Evolutionary conservation across 306 rosid genomes (phyloP).

Genomic region (Vigna unguiculata): DNA sequence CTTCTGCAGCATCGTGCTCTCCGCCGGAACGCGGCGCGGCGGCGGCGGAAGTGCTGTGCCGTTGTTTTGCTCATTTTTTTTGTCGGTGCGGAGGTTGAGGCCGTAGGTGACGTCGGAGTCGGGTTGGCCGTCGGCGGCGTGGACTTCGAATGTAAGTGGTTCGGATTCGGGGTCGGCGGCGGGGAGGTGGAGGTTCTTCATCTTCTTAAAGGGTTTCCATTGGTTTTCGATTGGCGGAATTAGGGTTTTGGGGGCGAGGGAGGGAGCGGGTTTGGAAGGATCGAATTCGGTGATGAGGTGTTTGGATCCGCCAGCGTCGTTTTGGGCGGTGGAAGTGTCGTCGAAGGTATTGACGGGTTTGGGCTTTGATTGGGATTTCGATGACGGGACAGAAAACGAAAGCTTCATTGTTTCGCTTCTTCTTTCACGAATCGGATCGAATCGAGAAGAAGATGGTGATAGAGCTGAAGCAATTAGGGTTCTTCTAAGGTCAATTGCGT

Average conservation of each 20-base stretch:
- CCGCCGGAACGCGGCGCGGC: conserved; percentile 37
- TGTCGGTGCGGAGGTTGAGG: conserved; percentile 53
- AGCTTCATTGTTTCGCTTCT: conserved; percentile 43
- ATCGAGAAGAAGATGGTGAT: background rate
- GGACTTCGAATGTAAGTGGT: conserved; percentile 55
- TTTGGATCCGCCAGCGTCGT: conserved; percentile 13
- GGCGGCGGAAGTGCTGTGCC: background rate
- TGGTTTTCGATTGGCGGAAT: conserved; percentile 50
- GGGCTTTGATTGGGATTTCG: conserved; percentile 44
- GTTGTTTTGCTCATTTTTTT: background rate
- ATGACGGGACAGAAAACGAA: conserved; percentile 44
- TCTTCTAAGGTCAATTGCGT: background rate
- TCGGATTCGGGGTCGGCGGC: conserved; percentile 31
- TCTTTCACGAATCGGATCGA: background rate
- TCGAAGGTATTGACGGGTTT: conserved; percentile 15
- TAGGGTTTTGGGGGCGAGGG: background rate
- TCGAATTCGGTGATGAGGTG: conserved; percentile 54
- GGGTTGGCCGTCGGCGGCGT: conserved; percentile 36
- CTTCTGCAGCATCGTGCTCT: conserved; percentile 54
- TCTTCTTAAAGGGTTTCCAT: conserved; percentile 48
- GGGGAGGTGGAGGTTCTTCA: conserved; percentile 53
- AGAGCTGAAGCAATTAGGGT: background rate
- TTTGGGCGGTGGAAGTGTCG: conserved; percentile 3
- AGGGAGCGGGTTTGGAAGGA: conserved; percentile 46
- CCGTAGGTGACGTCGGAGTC: conserved; percentile 61